Percentiles rank a stretch among this genome's conserved stretches.
Conservation (phyloP, 2,329 filamentous ascomycete species). For the Paraconiothyrium sp. region DNA sequence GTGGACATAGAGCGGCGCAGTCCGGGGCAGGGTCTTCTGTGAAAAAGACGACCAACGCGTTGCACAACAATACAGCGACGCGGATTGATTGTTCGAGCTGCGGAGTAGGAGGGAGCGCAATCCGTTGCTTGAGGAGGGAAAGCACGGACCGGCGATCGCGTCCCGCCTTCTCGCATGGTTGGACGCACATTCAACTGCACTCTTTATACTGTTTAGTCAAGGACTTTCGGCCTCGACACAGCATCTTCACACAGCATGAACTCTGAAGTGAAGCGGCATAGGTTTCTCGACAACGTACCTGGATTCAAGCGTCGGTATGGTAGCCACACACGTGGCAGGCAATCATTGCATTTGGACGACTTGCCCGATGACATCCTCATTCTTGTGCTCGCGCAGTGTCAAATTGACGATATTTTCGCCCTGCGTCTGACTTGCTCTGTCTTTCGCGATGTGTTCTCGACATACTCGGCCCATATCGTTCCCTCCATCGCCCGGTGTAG, state of each 20-base stretch:
- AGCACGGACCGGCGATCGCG: no score
- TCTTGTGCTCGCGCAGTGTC: constrained; percentile 36
- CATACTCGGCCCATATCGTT: constrained; percentile 40
- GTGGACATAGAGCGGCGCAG: background rate
- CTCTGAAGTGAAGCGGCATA: background rate
- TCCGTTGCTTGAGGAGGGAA: no score
- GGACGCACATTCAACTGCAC: background rate
- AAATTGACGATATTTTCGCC: constrained; percentile 38
- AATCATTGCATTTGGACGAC: constrained; percentile 22
- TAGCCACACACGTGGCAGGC: constrained; percentile 16
- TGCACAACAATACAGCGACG: background rate
- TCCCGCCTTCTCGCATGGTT: background rate
- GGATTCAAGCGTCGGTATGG: constrained; percentile 11
- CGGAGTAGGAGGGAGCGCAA: no score
- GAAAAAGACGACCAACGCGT: background rate
- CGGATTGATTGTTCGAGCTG: no score
- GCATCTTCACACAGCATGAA: background rate
- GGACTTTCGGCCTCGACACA: background rate
- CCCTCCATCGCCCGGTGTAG: constrained; percentile 38
- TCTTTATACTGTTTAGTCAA: no score
- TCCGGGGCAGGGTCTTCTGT: background rate
- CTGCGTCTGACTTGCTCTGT: constrained; percentile 33
- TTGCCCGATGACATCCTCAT: constrained; percentile 46
- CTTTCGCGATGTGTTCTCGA: constrained; percentile 33
- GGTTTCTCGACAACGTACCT: background rate